Evolutionary conservation across 1,284 basidiomycete genomes (phyloP), one percentile per base, ranked within the genome.

Genomic region (Schizophyllum amplum): DNA sequence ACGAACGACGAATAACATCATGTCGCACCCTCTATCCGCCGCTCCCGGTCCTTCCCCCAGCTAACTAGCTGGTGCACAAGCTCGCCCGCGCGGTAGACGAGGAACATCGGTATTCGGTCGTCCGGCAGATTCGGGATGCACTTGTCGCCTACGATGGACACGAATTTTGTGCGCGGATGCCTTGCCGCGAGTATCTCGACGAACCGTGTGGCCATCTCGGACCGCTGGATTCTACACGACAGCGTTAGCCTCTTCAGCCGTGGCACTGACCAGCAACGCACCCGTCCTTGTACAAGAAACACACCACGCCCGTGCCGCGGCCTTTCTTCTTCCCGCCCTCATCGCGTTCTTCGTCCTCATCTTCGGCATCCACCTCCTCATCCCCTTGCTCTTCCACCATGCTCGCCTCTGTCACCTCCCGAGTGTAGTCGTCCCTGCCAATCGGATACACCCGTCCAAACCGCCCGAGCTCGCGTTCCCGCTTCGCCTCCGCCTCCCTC

Each of bases 91-190:
- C 91, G 83, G 72, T 99, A 99, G 46, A 98, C 78, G 62, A 99
- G 85, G 57, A 99, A 75, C 74, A 96, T 98, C 1, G 96, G 97
- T 51, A 95, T 73, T 58, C 95, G 88, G 47, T 84, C 80, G 66
- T 98, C 96, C 6, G 96, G 96, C 54, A 98, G 89, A 71, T 98
- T 90, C 23, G 92, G 87, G 64, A 99, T 98, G 74, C 96, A 98
- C 71, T 96, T 92, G 72, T 92, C 85, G 25, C 94, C 94, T 1
- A 96, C 85, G 64, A 99, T 98, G 42, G 91, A 93, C 60, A 98
- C 90, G 66, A 99, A 98, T 72, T 98, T 98, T 7, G 94, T 92
- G 24, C 87, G 84, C 2, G 94, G 92, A 70, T 98, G 89, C 55
- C 86, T 84, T 24, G 78, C 76, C 0, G 96, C 94, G 1, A 98